These are phyloP conservation scores for Colletotrichum coccodes DNA, from an alignment of 2,329 filamentous ascomycete species.

Conservation along the genomic window DNA sequence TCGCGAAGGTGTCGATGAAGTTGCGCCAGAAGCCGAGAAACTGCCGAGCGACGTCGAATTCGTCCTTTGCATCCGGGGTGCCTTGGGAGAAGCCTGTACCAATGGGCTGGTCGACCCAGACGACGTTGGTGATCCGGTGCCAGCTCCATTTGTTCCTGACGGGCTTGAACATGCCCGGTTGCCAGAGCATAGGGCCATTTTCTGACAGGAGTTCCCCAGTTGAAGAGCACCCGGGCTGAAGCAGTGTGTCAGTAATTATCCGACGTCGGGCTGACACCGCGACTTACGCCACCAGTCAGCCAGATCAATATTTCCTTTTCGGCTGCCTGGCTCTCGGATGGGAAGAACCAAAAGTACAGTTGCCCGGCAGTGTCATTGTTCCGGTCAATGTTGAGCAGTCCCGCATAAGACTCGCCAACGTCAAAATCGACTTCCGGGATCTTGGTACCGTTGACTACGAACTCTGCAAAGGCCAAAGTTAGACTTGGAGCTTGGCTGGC, in stretches of 20 bases:
- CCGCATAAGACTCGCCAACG: slow-evolving; percentile 73
- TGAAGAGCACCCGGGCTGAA: slow-evolving; percentile 66
- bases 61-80: slow-evolving; percentile 69
- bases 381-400: slow-evolving; percentile 65
- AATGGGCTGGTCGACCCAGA: slow-evolving; percentile 79
- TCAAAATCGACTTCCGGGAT: slow-evolving; percentile 79
- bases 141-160: slow-evolving; percentile 77
- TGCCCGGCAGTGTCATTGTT: slow-evolving; percentile 57
- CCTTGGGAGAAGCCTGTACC: slow-evolving; percentile 77
- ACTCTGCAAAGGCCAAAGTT: slow-evolving; percentile 53
- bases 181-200: slow-evolving; percentile 79
- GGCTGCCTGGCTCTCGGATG: slow-evolving; percentile 59
- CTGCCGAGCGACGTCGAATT: slow-evolving; percentile 75
- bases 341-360: slow-evolving; percentile 76
- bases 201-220: slow-evolving; percentile 79
- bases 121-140: slow-evolving; percentile 79
- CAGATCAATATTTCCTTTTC: slow-evolving; percentile 71
- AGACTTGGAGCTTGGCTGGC: fast-evolving
- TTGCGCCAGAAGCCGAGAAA: slow-evolving; percentile 85
- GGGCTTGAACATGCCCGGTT: slow-evolving; percentile 74
- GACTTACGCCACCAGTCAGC: slow-evolving; percentile 63
- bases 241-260: neutral
- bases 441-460: slow-evolving; percentile 69
- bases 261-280: neutral
- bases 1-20: slow-evolving; percentile 76